These are phyloP conservation scores for Ganoderma lucidum DNA, from an alignment of 1,284 basidiomycete species.

Conservation along the genomic window DNA sequence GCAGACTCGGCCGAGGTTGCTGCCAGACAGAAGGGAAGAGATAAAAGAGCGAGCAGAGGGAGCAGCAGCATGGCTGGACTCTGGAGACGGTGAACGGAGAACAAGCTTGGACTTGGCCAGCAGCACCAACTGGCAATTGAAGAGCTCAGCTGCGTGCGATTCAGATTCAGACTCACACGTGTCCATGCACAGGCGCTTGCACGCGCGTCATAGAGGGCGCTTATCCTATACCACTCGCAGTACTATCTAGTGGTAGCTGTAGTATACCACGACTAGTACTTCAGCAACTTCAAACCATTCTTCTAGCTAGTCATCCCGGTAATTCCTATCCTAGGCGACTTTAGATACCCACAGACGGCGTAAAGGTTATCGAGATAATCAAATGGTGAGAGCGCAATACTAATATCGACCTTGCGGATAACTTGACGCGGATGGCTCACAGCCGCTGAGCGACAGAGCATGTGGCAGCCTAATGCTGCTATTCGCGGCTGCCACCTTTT, in stretches of 20 bases:
- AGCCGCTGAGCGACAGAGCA: slow-evolving; percentile 85
- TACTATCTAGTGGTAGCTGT: neutral
- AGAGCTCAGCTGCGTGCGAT: slow-evolving; percentile 29
- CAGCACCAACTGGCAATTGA: neutral
- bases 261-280: neutral
- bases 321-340: neutral
- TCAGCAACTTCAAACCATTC: neutral
- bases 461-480: slow-evolving; percentile 85
- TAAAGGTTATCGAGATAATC: neutral
- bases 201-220: neutral
- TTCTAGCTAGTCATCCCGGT: no score
- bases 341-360: neutral
- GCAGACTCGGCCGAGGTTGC: slow-evolving; percentile 46
- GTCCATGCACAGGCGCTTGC: slow-evolving; percentile 17
- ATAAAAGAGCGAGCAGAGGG: slow-evolving; percentile 53
- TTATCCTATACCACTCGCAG: neutral
- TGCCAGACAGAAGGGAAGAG: slow-evolving; percentile 53
- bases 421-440: neutral
- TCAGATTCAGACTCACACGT: slow-evolving; percentile 30
- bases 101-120: slow-evolving; percentile 22
- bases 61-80: slow-evolving; percentile 47
- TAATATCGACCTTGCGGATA: neutral
- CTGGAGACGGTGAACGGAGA: slow-evolving; percentile 24
- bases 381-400: slow-evolving; percentile 5
- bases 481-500: slow-evolving; percentile 78